phyloP scores from a whole-genome alignment of 169 alveolate genomes.

The Amoebophrya sp. region DNA sequence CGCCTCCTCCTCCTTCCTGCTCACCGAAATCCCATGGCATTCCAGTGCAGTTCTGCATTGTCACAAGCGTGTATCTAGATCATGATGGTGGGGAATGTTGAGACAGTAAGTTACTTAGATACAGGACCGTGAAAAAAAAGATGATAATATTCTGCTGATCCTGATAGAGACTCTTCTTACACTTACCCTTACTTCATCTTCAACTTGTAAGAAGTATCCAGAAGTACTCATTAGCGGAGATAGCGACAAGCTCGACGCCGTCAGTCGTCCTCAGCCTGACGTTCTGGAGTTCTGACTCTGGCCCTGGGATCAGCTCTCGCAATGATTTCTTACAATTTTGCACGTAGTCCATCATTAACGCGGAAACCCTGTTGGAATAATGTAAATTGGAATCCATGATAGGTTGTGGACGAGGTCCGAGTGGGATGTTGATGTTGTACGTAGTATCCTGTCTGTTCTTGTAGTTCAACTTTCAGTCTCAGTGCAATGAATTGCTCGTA shows the following conservation, averaged over 20 bases:
- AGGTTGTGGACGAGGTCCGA: too few species aligned
- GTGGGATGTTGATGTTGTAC: too few species aligned
- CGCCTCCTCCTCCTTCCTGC: background rate
- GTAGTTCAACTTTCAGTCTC: too few species aligned
- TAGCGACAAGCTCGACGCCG: constrained; percentile 19
- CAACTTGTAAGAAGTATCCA: background rate
- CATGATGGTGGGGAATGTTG: too few species aligned
- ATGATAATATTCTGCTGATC: background rate
- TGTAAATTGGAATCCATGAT: too few species aligned
- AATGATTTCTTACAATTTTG: background rate
- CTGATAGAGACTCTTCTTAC: background rate
- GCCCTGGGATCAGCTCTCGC: background rate
- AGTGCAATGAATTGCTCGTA: background rate
- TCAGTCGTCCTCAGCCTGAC: background rate
- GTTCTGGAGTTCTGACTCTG: constrained; percentile 1
- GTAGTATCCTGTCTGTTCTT: too few species aligned
- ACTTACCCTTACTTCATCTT: background rate
- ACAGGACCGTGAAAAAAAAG: background rate
- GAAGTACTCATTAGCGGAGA: background rate
- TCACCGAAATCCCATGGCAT: constrained; percentile 5
- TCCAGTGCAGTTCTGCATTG: background rate
- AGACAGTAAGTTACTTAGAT: background rate
- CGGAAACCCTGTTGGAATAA: background rate
- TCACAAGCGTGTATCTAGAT: background rate
- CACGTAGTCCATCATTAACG: constrained; percentile 11